Evolutionary conservation across 2,329 filamentous ascomycete species (phyloP), one percentile per base, ranked within the genome.

Genomic region (Aspergillus udagawae): DNA sequence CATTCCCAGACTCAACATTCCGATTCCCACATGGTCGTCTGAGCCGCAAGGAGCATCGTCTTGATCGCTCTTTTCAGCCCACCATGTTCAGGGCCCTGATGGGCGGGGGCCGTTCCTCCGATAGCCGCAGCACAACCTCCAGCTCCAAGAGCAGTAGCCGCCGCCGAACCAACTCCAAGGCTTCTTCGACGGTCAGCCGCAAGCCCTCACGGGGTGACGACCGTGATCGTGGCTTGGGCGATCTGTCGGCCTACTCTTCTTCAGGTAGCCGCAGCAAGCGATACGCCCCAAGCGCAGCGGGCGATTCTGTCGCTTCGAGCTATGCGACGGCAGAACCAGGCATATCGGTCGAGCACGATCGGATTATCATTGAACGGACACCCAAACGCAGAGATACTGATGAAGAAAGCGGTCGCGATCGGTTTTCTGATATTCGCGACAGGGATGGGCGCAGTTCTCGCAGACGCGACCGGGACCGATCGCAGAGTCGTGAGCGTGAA

Each of bases 181-280:
- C 59, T 47, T 67, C 65, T 41, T 73, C 70, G 21, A 67, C 69
- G 55, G 67, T 69, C 49, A 71, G 69, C 59, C 73, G 69, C 63
- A 77, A 73, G 65, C 71, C 74, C 55, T 67, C 75, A 70, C 73
- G 75, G 71, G 73, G 73, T 75, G 76, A 79, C 73, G 76, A 78
- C 71, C 75, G 76, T 73, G 75, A 74, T 56, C 72, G 73, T 54
- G 74, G 70, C 56, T 64, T 75, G 62, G 71, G 68, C 53, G 72
- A 74, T 60, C 58, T 72, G 61, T 63, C 66, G 21, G 55, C 63
- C 54, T 70, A 71, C 54, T 53, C 66, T 47, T 62, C 66, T 9
- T 64, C 67, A 14, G 53, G 60, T 47, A 63, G 61, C 49, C 64
- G 65, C 50, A 68, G 60, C 60, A 65, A 53, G 60, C 68, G 68